Percentiles rank a stretch among this genome's conserved stretches.
These are phyloP conservation scores for Fusarium sp. DNA, from an alignment of 2,329 filamentous ascomycete genomes.

Conservation along the genomic window DNA sequence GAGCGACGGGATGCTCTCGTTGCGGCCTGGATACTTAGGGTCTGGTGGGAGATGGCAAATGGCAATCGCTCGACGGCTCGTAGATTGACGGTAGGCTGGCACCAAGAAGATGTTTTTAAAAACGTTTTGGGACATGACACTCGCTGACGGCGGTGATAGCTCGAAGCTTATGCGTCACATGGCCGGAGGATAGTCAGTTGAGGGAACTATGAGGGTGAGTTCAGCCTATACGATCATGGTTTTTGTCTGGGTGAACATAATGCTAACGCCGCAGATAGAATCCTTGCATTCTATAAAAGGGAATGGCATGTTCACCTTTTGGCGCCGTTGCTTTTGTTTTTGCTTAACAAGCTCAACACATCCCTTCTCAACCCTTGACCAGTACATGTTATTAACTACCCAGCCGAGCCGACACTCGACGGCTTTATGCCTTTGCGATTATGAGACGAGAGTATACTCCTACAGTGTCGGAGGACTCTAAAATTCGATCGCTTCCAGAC, in stretches of 20 bases:
- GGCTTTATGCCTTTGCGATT: background rate
- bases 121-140: background rate
- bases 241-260: background rate
- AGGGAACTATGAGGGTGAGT: constrained; percentile 16
- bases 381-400: background rate
- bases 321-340: background rate
- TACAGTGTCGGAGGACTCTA: background rate
- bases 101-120: background rate
- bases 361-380: background rate
- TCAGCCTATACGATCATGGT: background rate
- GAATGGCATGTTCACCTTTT: background rate
- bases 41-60: constrained; percentile 54
- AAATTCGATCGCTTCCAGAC: background rate
- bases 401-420: background rate
- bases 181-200: constrained; percentile 20
- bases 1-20: constrained; percentile 55
- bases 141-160: constrained; percentile 33
- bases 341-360: background rate
- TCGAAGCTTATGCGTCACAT: constrained; percentile 22
- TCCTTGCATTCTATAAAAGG: background rate
- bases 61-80: constrained; percentile 51
- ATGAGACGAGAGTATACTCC: background rate
- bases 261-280: background rate
- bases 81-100: constrained; percentile 37
- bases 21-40: constrained; percentile 55